These are phyloP conservation scores for apple (Malus domestica) DNA, from an alignment of 306 rosid genomes.

Conservation along the genomic window ASM211411v1 NC_041805.1:2547501-2548000, in stretches of 20 bases:
- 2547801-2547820: slow-evolving; percentile 40
- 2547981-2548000: slow-evolving; percentile 70
- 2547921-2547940: slow-evolving; percentile 57
- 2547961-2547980: slow-evolving; percentile 94
- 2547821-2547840: not conserved
- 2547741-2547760: slow-evolving; percentile 88
- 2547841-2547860: not conserved
- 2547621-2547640: slow-evolving; percentile 58
- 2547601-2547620: slow-evolving; percentile 72
- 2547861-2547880: slow-evolving; percentile 1
- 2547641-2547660: slow-evolving; percentile 18
- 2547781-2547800: slow-evolving; percentile 43
- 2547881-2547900: slow-evolving; percentile 18
- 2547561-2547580: slow-evolving; percentile 99
- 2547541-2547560: slow-evolving; percentile 84
- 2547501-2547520: not conserved
- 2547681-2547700: slow-evolving; percentile 11
- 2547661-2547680: slow-evolving; percentile 7
- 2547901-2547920: slow-evolving; percentile 8
- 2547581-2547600: slow-evolving; percentile 68
- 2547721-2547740: slow-evolving; percentile 98
- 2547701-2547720: slow-evolving; percentile 76
- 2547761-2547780: slow-evolving; percentile 37
- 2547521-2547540: slow-evolving; percentile 4
- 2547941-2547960: slow-evolving; percentile 91